Conservation (phyloP, 208 protist species). For the Trichomonas vaginalis region DNA sequence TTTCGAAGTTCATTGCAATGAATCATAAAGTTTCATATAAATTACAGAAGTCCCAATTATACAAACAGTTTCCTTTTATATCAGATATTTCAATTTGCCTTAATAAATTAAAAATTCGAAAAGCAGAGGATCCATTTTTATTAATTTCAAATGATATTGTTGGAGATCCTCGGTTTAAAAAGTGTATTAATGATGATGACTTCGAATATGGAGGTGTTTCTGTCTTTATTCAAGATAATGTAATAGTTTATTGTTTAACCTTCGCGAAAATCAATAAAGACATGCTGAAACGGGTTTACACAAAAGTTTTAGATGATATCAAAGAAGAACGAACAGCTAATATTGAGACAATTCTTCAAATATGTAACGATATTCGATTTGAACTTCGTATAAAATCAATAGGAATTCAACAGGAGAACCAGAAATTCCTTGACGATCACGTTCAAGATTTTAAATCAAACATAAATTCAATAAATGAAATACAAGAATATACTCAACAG, state of each 20-base stretch:
- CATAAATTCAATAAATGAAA: not conserved
- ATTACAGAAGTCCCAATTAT: not conserved
- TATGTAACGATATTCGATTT: not conserved
- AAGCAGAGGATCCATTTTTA: not conserved
- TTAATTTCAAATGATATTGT: not conserved
- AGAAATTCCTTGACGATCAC: not conserved
- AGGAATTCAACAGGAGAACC: not conserved
- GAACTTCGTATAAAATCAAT: not conserved
- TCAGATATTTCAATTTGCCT: not conserved
- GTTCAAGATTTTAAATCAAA: not conserved
- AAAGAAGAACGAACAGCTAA: not conserved
- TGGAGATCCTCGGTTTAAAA: not conserved
- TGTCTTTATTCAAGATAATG: not conserved
- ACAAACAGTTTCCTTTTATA: not conserved
- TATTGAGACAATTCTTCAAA: not conserved
- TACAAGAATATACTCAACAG: not conserved
- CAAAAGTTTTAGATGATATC: not conserved
- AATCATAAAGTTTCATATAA: not conserved
- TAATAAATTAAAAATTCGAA: not conserved
- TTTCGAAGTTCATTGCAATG: not conserved
- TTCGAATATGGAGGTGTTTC: not conserved
- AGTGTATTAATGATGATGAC: not conserved
- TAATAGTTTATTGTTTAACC: not conserved
- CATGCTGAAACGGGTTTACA: not conserved
- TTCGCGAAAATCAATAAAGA: not conserved